These are phyloP conservation scores for Coemansia sp. DNA, from an alignment of 192 early-diverging fungal genomes.

Conservation along the genomic window DNA sequence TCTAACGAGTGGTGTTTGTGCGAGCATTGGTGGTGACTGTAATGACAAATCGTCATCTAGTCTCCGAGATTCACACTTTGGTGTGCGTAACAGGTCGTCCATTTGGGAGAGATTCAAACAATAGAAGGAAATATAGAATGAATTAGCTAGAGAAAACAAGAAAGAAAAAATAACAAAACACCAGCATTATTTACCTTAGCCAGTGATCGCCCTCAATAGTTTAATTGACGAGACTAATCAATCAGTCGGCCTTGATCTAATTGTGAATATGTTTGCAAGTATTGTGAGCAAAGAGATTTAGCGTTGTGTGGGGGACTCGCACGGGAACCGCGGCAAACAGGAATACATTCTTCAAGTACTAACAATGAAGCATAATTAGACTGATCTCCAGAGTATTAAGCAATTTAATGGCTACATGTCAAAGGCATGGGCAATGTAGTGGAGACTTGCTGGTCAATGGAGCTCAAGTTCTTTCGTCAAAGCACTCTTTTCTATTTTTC, in stretches of 20 bases:
- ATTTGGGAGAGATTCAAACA: not conserved
- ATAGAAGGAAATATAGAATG: not conserved
- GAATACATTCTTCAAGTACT: too few species aligned
- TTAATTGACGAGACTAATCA: not conserved
- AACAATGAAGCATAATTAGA: too few species aligned
- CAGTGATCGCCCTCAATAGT: not conserved
- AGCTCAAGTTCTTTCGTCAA: too few species aligned
- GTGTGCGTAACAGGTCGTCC: slow-evolving; percentile 1
- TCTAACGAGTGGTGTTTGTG: slow-evolving; percentile 20
- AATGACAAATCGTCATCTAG: slow-evolving; percentile 32
- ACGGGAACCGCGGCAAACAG: too few species aligned
- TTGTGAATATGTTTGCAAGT: too few species aligned
- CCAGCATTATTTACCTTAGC: not conserved
- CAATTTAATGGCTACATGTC: too few species aligned
- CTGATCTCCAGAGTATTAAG: too few species aligned
- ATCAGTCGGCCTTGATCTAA: not conserved
- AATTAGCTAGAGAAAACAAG: not conserved
- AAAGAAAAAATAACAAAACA: not conserved
- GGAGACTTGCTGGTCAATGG: too few species aligned
- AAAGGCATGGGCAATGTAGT: too few species aligned
- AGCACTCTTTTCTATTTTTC: too few species aligned
- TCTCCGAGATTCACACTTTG: not conserved
- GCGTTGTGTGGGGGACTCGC: too few species aligned
- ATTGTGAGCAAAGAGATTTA: too few species aligned
- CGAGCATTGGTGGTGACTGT: slow-evolving; percentile 37